Evolutionary conservation across 2,329 filamentous ascomycete species (phyloP).

Genomic region (Alternaria triticina): DNA sequence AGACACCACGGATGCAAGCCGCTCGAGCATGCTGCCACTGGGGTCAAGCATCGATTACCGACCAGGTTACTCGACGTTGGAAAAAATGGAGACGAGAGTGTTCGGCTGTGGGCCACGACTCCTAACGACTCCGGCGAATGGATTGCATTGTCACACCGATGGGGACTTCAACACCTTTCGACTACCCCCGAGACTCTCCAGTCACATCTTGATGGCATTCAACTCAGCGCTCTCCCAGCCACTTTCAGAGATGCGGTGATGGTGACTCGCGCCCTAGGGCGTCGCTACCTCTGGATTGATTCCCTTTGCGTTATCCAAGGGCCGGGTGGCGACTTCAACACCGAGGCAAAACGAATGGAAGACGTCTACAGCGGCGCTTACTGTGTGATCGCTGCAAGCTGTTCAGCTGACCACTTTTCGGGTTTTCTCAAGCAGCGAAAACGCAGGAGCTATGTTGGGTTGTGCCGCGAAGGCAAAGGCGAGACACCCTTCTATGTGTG

Average conservation of each 20-base stretch:
- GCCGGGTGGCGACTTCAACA: slow-evolving; percentile 23
- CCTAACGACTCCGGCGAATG: slow-evolving; percentile 5
- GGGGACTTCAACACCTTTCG: slow-evolving; percentile 15
- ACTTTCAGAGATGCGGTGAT: slow-evolving; percentile 30
- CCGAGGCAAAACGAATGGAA: slow-evolving; percentile 30
- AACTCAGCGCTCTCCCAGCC: slow-evolving; percentile 8
- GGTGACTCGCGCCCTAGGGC: slow-evolving; percentile 21
- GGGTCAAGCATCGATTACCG: background rate
- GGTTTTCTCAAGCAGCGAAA: too few species aligned
- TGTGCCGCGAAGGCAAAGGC: background rate
- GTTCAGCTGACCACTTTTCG: background rate
- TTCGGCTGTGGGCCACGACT: slow-evolving; percentile 6
- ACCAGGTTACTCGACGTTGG: slow-evolving; percentile 21
- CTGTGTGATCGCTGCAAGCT: slow-evolving; percentile 30
- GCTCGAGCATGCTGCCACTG: background rate
- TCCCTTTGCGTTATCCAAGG: slow-evolving; percentile 35
- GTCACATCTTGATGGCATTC: background rate
- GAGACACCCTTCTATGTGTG: slow-evolving; percentile 13
- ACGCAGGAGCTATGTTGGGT: background rate
- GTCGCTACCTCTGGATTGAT: slow-evolving; percentile 39
- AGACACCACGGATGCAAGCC: slow-evolving; percentile 6
- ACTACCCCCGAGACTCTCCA: slow-evolving; percentile 6
- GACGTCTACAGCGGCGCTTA: slow-evolving; percentile 31
- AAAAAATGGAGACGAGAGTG: background rate
- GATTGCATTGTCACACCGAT: slow-evolving; percentile 24